A percentile compares a stretch with the other conserved stretches of the same genome.
Evolutionary conservation across 495 filamentous ascomycete species (phyloP).

Genomic region (Viridothelium virens): DNA sequence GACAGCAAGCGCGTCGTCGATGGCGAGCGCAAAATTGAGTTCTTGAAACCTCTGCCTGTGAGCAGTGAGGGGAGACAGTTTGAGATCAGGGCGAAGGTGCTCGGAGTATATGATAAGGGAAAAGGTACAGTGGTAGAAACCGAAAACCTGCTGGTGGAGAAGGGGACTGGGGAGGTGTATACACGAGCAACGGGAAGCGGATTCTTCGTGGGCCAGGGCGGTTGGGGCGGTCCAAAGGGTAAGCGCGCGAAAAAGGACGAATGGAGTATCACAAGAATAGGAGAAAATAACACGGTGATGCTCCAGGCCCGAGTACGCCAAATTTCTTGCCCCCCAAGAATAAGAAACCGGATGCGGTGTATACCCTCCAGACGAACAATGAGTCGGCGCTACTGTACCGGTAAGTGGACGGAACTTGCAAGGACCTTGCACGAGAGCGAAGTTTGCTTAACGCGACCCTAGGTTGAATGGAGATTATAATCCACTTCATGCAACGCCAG

Average conservation of each 20-base stretch:
- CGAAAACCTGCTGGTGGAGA: conserved; percentile 69
- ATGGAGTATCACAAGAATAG: background rate
- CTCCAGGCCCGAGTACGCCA: conserved; percentile 55
- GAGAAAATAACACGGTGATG: background rate
- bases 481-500: conserved; percentile 77
- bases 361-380: conserved; percentile 55
- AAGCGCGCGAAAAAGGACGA: conserved; percentile 4
- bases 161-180: conserved; percentile 61
- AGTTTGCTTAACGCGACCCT: conserved; percentile 17
- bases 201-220: conserved; percentile 78
- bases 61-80: conserved; percentile 64
- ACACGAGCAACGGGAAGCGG: conserved; percentile 56
- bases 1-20: conserved; percentile 70
- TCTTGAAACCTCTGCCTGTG: conserved; percentile 69
- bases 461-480: conserved; percentile 86
- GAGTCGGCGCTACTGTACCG: conserved; percentile 71
- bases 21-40: conserved; percentile 72
- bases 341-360: conserved; percentile 65
- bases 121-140: conserved; percentile 78
- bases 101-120: conserved; percentile 90
- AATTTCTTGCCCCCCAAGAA: conserved; percentile 68
- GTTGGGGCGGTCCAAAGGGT: conserved; percentile 89
- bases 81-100: conserved; percentile 68
- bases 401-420: conserved; percentile 18
- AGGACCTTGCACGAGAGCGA: background rate